Conservation (phyloP, 129 eudicot species). For the Ambrosia artemisiifolia region DNA sequence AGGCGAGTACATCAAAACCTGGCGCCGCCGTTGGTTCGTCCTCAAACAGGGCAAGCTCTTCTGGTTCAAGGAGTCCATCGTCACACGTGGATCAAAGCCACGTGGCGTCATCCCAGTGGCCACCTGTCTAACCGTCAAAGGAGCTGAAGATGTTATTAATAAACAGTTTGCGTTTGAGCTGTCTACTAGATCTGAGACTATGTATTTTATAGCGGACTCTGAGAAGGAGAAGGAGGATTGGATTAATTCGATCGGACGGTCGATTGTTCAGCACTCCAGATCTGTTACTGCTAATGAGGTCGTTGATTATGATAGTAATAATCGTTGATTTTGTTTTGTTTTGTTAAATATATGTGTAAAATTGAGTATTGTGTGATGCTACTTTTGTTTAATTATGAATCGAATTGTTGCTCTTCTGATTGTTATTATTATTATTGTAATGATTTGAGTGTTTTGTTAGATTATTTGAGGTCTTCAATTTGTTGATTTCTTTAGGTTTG, state of each 20-base stretch:
- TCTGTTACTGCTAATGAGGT: conserved; percentile 76
- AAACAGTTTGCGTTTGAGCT: conserved; percentile 79
- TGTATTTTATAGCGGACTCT: conserved; percentile 89
- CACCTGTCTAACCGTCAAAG: conserved; percentile 79
- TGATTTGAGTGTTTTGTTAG: neutral
- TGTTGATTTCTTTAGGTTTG: conserved; percentile 2
- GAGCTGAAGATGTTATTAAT: conserved; percentile 85
- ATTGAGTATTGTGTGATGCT: conserved; percentile 25
- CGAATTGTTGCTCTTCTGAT: conserved; percentile 7
- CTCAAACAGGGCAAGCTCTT: conserved; percentile 84
- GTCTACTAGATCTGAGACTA: conserved; percentile 71
- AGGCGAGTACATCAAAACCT: conserved; percentile 97
- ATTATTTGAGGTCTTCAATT: conserved; percentile 5
- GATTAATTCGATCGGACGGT: conserved; percentile 88
- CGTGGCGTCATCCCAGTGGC: conserved; percentile 88
- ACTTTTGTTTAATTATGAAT: conserved; percentile 15
- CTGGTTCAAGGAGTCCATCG: conserved; percentile 88
- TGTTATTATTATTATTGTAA: neutral
- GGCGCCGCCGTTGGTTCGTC: conserved; percentile 98
- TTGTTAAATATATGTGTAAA: conserved; percentile 18
- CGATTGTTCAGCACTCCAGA: conserved; percentile 88
- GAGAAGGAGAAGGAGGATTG: conserved; percentile 98
- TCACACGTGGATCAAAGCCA: conserved; percentile 77
- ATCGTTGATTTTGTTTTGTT: conserved; percentile 15
- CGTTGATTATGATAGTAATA: conserved; percentile 60